These are phyloP conservation scores for Saccharomycopsis hybrid DNA, from an alignment of 1,139 yeast genomes.

Conservation along the genomic window DNA sequence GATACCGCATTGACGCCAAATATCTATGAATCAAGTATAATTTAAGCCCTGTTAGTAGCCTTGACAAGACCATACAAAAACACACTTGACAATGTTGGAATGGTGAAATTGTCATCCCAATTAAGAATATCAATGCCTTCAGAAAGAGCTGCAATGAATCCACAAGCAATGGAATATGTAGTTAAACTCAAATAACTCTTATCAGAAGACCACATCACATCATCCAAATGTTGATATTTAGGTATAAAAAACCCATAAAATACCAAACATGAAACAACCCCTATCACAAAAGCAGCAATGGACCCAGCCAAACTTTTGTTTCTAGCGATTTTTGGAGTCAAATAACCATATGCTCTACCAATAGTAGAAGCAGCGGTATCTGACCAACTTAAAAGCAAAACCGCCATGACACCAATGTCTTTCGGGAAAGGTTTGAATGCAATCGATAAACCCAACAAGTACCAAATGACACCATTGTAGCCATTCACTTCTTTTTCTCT, in stretches of 20 bases:
- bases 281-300: slow-evolving; percentile 74
- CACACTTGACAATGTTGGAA: slow-evolving; percentile 75
- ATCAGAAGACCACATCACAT: slow-evolving; percentile 57
- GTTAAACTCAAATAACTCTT: slow-evolving; percentile 50
- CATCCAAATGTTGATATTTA: slow-evolving; percentile 46
- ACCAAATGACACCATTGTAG: slow-evolving; percentile 83
- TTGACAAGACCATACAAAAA: slow-evolving; percentile 46
- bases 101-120: slow-evolving; percentile 89
- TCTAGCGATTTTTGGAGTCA: slow-evolving; percentile 69
- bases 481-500: slow-evolving; percentile 67
- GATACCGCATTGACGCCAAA: too few species aligned
- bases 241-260: slow-evolving; percentile 74
- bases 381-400: slow-evolving; percentile 86
- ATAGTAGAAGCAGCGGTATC: slow-evolving; percentile 95
- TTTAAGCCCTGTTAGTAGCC: slow-evolving; percentile 23
- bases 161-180: slow-evolving; percentile 55
- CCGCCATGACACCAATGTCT: slow-evolving; percentile 72
- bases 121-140: slow-evolving; percentile 72
- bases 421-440: slow-evolving; percentile 69
- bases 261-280: slow-evolving; percentile 55
- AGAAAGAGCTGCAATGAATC: slow-evolving; percentile 75
- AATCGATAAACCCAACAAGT: slow-evolving; percentile 66
- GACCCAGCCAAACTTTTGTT: slow-evolving; percentile 88
- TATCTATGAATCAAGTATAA: too few species aligned
- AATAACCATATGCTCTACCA: slow-evolving; percentile 77